These are phyloP conservation scores for Rhizopus delemar DNA, from an alignment of 371 early-diverging fungal genomes.

Conservation along the genomic window DNA sequence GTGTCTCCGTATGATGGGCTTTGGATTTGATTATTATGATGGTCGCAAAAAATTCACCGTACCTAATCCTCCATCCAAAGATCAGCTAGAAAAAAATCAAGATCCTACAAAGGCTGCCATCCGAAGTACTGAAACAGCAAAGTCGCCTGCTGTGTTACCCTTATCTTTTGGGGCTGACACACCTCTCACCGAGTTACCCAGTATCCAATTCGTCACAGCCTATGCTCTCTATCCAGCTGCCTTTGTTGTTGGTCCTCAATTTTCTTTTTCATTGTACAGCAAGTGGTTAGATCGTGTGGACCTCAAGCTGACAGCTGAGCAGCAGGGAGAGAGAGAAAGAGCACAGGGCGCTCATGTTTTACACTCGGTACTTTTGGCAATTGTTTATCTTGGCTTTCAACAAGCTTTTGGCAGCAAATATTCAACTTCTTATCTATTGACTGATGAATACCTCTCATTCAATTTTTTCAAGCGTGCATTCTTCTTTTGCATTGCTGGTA, in stretches of 20 bases:
- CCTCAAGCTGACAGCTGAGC: conserved; percentile 15
- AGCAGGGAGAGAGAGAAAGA: conserved; percentile 43
- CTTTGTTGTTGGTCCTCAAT: conserved; percentile 76
- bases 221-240: conserved; percentile 67
- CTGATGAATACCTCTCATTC: conserved; percentile 49
- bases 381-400: conserved; percentile 55
- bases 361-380: conserved; percentile 48
- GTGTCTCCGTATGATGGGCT: conserved; percentile 73
- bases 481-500: conserved; percentile 55
- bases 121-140: conserved; percentile 15
- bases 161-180: conserved; percentile 43
- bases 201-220: conserved; percentile 51
- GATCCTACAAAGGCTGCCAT: conserved; percentile 10
- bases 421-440: conserved; percentile 51
- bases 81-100: conserved; percentile 9
- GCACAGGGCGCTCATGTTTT: conserved; percentile 45
- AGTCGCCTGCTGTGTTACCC: conserved; percentile 25
- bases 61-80: conserved; percentile 17
- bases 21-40: conserved; percentile 69
- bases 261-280: conserved; percentile 66
- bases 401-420: conserved; percentile 54
- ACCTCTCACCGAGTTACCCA: conserved; percentile 48
- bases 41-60: conserved; percentile 31
- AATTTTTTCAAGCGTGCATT: conserved; percentile 41
- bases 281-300: conserved; percentile 40